Percentiles rank a stretch among this genome's conserved stretches.
phyloP scores from a whole-genome alignment of 2,329 filamentous ascomycete species.

The Xylaria sp. region DNA sequence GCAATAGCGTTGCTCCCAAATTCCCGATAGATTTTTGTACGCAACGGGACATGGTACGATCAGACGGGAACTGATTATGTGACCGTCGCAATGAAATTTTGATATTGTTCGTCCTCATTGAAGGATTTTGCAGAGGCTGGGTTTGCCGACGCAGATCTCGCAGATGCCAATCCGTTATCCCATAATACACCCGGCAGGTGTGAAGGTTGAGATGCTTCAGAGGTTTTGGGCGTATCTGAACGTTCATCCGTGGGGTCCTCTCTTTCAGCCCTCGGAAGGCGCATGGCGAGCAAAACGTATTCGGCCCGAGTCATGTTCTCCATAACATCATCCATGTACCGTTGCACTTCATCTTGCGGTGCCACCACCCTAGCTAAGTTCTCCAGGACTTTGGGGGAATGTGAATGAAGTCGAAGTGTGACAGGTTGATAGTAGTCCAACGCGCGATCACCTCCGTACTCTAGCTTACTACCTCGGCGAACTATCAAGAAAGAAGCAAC shows the following conservation, averaged over 20 bases:
- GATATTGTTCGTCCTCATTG: constrained; percentile 60
- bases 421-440: constrained; percentile 83
- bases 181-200: constrained; percentile 51
- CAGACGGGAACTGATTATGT: constrained; percentile 44
- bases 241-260: constrained; percentile 50
- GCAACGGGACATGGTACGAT: background rate
- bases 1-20: background rate
- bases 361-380: constrained; percentile 71
- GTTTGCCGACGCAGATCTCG: constrained; percentile 34
- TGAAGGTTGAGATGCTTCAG: constrained; percentile 40
- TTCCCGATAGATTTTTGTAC: background rate
- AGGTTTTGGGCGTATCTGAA: constrained; percentile 44
- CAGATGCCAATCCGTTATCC: constrained; percentile 46
- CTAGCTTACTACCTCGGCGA: constrained; percentile 74
- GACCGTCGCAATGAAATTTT: constrained; percentile 57
- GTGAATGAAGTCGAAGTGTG: constrained; percentile 68
- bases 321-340: constrained; percentile 78
- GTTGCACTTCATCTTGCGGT: constrained; percentile 69
- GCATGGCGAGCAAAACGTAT: constrained; percentile 74
- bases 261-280: constrained; percentile 63
- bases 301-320: constrained; percentile 75
- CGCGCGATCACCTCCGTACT: constrained; percentile 70
- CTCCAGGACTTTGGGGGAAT: constrained; percentile 67
- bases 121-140: constrained; percentile 47
- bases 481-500: constrained; percentile 83